phyloP scores from a whole-genome alignment of 148 eudicot species.

The Vaccinium myrtillus region DNA sequence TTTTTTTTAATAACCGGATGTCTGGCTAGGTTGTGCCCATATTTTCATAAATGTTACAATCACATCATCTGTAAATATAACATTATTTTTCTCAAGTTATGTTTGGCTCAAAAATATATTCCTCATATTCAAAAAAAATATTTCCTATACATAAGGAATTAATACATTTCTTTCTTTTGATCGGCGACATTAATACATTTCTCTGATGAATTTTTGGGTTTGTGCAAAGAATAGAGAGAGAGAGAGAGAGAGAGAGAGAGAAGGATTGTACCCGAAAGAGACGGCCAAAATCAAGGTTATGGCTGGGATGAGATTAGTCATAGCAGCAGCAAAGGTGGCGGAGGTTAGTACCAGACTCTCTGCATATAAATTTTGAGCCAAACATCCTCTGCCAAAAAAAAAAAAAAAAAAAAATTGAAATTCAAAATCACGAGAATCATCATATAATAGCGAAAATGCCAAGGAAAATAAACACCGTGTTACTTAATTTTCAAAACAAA shows the following conservation, averaged over 20 bases:
- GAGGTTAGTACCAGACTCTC: slow-evolving; percentile 61
- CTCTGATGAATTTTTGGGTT: background rate
- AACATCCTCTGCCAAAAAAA: slow-evolving; percentile 46
- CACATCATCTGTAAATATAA: too few species aligned
- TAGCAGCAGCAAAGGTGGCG: slow-evolving; percentile 62
- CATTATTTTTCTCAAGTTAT: too few species aligned
- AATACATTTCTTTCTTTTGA: too few species aligned
- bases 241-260: slow-evolving; percentile 6
- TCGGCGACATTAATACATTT: too few species aligned
- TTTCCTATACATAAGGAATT: too few species aligned
- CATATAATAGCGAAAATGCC: background rate
- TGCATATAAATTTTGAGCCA: slow-evolving; percentile 50
- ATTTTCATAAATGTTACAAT: too few species aligned
- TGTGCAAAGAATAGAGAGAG: background rate
- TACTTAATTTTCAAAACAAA: background rate
- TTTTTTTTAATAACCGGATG: too few species aligned
- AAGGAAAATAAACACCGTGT: background rate
- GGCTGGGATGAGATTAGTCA: slow-evolving; percentile 60
- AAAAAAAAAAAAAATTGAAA: background rate
- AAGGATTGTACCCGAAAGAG: slow-evolving; percentile 37
- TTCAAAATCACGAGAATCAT: background rate
- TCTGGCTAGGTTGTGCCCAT: too few species aligned
- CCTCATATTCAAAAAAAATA: too few species aligned
- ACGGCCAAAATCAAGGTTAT: slow-evolving; percentile 64
- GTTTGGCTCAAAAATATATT: too few species aligned